A percentile compares a stretch with the other conserved stretches of the same genome.
phyloP scores from a whole-genome alignment of 1,284 basidiomycete genomes.

The Puccinia horiana region DNA sequence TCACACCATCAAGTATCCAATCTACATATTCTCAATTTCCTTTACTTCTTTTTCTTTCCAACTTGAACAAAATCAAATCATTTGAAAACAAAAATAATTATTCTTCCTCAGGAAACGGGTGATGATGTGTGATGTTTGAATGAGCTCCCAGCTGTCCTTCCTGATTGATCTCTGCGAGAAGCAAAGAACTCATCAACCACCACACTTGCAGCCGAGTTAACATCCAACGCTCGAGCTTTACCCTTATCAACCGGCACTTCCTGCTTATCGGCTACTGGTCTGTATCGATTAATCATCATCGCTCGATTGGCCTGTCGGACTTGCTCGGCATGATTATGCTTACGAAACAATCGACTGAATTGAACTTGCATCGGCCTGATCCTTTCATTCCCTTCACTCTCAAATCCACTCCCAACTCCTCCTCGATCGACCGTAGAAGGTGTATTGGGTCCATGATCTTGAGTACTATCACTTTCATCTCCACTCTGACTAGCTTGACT shows the following conservation, averaged over 20 bases:
- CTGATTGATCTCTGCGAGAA: background rate
- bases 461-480: constrained; percentile 29
- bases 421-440: background rate
- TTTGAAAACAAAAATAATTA: too few species aligned
- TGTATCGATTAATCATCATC: constrained; percentile 5
- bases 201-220: constrained; percentile 9
- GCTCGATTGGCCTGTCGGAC: constrained; percentile 17
- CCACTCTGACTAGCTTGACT: constrained; percentile 36
- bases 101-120: background rate
- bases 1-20: too few species aligned
- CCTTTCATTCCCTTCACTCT: constrained; percentile 18
- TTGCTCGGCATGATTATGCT: constrained; percentile 37
- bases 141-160: background rate
- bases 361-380: constrained; percentile 45
- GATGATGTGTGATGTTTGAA: background rate
- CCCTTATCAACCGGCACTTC: constrained; percentile 3
- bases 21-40: too few species aligned
- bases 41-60: background rate
- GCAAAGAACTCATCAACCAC: constrained; percentile 6
- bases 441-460: constrained; percentile 18
- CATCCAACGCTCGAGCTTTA: constrained; percentile 19
- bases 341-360: constrained; percentile 40
- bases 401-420: constrained; percentile 7
- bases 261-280: background rate
- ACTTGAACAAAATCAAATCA: too few species aligned